Evolutionary conservation across 179 eudicot genomes (phyloP), one percentile per base, ranked within the genome.

Genomic region (Spergularia azorica): DNA sequence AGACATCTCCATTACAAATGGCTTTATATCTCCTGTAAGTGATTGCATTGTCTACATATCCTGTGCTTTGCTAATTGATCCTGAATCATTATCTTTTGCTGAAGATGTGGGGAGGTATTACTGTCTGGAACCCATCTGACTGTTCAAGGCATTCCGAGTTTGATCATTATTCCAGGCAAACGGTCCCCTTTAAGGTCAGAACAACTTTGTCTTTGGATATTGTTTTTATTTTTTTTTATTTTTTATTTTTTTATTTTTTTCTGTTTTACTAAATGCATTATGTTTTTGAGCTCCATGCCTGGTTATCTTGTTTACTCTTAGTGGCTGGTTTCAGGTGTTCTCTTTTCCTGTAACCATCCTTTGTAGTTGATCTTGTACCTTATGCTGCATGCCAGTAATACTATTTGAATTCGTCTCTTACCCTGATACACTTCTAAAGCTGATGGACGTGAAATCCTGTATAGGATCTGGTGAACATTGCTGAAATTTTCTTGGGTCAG

Each of bases 81-180:
- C 3, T 75, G 15, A 72, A 74, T 69, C 50, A 36, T 74, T n/a
- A 72, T 57, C 84, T 73, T 9, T 75, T 72, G 58, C 73, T 76
- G 79, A 84, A 95, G 99, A 90, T 90, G 98, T 95, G 99, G 99
- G 99, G 98, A 83, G 92, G 98, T 78, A 87, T 95, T 75, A 84
- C 89, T 79, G 94, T 95, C 75, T 94, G 98, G 97, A 95, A 95
- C 70, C 94, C 98, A 63, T 87, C 93, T 46, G 85, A 86, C 81
- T 93, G 99, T 79, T 81, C 85, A 26, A 79, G 77, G 77, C 81
- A 67, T 80, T 82, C 89, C 63, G 81, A 71, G 76, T 71, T 78
- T 61, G 65, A 69, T 79, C 80, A 69, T 78, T 79, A 85, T 81
- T 72, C 79, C 69, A 79, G 83, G 76, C 82, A 70, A 55, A 85